These are phyloP conservation scores for Solanum appendiculatum DNA, from an alignment of 257 asterid genomes.

Conservation along the genomic window DNA sequence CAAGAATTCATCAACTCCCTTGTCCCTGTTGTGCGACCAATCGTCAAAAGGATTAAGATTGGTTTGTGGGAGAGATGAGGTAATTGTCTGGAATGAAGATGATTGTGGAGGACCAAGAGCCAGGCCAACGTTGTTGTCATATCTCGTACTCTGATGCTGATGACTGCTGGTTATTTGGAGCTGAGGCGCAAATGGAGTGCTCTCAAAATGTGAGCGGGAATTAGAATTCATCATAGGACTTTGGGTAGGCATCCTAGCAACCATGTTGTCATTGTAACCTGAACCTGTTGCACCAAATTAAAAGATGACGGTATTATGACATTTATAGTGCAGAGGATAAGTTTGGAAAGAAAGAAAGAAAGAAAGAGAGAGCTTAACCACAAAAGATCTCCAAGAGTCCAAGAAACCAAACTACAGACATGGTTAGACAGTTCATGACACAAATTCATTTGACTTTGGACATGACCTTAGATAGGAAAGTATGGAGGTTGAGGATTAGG, in stretches of 20 bases:
- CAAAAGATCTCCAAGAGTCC: neutral
- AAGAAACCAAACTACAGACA: neutral
- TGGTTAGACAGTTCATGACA: neutral
- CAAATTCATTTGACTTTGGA: neutral
- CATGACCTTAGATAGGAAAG: neutral
- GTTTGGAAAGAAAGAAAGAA: neutral
- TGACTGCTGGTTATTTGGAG: slow-evolving; percentile 23
- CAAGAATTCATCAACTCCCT: slow-evolving; percentile 62
- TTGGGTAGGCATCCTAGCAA: slow-evolving; percentile 37
- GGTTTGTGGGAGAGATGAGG: slow-evolving; percentile 32
- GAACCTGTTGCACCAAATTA: slow-evolving; percentile 22
- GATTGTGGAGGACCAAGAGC: slow-evolving; percentile 76
- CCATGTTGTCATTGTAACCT: slow-evolving; percentile 36
- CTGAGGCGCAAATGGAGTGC: slow-evolving; percentile 29
- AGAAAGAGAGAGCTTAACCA: neutral
- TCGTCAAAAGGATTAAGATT: slow-evolving; percentile 59
- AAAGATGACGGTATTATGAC: neutral
- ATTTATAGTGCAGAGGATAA: neutral
- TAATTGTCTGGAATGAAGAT: slow-evolving; percentile 32
- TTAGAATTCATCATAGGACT: slow-evolving; percentile 31
- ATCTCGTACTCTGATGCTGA: slow-evolving; percentile 33
- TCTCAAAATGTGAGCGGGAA: slow-evolving; percentile 34
- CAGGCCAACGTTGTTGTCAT: slow-evolving; percentile 35
- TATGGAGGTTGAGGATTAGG: neutral
- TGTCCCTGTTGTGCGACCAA: slow-evolving; percentile 57